A percentile compares a stretch with the other conserved stretches of the same genome.
These are phyloP conservation scores for Boletus bicolor DNA, from an alignment of 768 basidiomycete species.

Conservation along the genomic window DNA sequence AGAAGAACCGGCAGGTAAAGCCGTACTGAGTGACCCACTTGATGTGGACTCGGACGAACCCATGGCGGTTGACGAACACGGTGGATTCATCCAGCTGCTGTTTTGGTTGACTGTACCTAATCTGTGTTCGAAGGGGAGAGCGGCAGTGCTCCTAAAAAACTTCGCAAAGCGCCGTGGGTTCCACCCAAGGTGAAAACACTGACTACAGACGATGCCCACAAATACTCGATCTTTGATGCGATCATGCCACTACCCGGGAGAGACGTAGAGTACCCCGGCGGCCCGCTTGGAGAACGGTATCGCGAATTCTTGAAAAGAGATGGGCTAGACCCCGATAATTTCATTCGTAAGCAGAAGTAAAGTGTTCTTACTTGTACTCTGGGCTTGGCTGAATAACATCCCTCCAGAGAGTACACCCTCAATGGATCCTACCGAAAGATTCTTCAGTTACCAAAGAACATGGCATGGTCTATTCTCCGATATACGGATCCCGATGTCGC, in stretches of 20 bases:
- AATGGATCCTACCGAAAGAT: conserved; percentile 93
- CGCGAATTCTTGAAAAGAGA: conserved; percentile 77
- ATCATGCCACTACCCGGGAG: conserved; percentile 97
- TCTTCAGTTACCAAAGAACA: conserved; percentile 75
- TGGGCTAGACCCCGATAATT: conserved; percentile 87
- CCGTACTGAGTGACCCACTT: conserved; percentile 24
- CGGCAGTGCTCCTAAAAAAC: conserved; percentile 17
- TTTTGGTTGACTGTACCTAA: conserved; percentile 7
- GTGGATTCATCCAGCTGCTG: conserved; percentile 20
- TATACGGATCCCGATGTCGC: conserved; percentile 94
- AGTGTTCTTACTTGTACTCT: conserved; percentile 18
- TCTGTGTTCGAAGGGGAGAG: conserved; percentile 19
- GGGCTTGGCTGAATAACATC: conserved; percentile 8
- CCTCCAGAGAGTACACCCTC: conserved; percentile 79
- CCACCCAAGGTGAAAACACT: conserved; percentile 74
- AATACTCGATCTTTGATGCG: conserved; percentile 90
- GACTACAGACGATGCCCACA: conserved; percentile 70
- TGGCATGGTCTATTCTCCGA: conserved; percentile 77
- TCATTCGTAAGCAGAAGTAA: conserved; percentile 86
- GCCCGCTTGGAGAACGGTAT: conserved; percentile 82
- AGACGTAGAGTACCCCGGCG: conserved; percentile 90
- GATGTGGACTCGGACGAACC: conserved; percentile 33
- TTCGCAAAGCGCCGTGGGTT: conserved; percentile 46
- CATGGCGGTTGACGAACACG: conserved; percentile 32
- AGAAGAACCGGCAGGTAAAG: conserved; percentile 26